Conservation (phyloP, 495 filamentous ascomycete genomes). For the Penicillium paradoxum region DNA sequence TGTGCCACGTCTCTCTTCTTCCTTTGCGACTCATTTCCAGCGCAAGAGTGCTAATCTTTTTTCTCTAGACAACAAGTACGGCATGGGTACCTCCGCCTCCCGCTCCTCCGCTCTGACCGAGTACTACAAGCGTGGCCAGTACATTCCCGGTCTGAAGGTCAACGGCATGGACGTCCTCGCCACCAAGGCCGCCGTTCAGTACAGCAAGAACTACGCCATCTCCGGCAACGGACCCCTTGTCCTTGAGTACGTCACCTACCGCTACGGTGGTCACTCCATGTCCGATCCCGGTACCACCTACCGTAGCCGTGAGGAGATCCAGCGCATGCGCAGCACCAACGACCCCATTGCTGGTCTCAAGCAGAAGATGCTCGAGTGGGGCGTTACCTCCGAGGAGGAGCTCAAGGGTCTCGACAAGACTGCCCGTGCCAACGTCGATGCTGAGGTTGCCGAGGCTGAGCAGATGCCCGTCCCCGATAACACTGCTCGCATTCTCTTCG, state of each 20-base stretch:
- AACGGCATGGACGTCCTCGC: conserved; percentile 99
- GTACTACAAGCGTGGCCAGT: conserved; percentile 99
- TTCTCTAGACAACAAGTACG: conserved; percentile 93
- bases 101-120: conserved; percentile 93
- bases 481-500: conserved; percentile 74
- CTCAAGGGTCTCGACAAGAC: conserved; percentile 94
- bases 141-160: conserved; percentile 98
- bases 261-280: conserved; percentile 99
- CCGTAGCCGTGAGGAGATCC: conserved; percentile 97
- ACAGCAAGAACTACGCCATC: conserved; percentile 79
- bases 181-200: conserved; percentile 90
- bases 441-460: conserved; percentile 88
- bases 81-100: conserved; percentile 96
- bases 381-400: conserved; percentile 87
- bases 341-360: conserved; percentile 97
- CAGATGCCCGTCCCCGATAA: conserved; percentile 73
- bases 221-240: conserved; percentile 87
- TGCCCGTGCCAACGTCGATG: conserved; percentile 75
- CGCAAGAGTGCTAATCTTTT: conserved; percentile 11
- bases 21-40: neutral
- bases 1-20: conserved; percentile 23
- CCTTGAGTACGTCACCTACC: conserved; percentile 98
- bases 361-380: conserved; percentile 96
- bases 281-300: conserved; percentile 98
- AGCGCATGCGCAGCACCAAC: conserved; percentile 97